A percentile compares a stretch with the other conserved stretches of the same genome.
These are phyloP conservation scores for Fusarium sp. DNA, from an alignment of 2,329 filamentous ascomycete genomes.

Conservation along the genomic window DNA sequence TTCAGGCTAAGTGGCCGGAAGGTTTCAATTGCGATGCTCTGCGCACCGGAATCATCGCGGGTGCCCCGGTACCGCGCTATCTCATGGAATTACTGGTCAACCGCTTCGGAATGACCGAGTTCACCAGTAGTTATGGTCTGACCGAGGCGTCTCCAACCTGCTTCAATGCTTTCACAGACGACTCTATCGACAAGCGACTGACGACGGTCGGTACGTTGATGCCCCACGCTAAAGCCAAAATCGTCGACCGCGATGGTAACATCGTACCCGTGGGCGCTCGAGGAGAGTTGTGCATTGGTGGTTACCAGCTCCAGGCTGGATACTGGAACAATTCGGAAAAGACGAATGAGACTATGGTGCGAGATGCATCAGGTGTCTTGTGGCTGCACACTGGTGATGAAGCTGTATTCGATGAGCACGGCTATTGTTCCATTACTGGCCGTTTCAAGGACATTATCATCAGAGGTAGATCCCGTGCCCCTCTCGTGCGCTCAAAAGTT, in stretches of 20 bases:
- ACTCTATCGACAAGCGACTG: conserved; percentile 76
- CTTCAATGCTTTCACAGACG: conserved; percentile 85
- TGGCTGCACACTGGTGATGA: conserved; percentile 81
- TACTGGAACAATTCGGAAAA: conserved; percentile 82
- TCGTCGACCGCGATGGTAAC: conserved; percentile 77
- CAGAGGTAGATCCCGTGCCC: conserved; percentile 63
- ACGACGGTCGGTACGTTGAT: conserved; percentile 83
- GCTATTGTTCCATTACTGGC: conserved; percentile 82
- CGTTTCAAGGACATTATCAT: conserved; percentile 88
- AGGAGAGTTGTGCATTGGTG: conserved; percentile 84
- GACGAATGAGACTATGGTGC: conserved; percentile 74
- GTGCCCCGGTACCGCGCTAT: conserved; percentile 81
- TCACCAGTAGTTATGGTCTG: conserved; percentile 79
- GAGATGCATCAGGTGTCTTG: conserved; percentile 67
- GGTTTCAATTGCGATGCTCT: conserved; percentile 67
- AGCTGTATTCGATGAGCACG: conserved; percentile 76
- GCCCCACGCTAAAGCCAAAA: conserved; percentile 84
- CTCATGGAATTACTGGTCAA: conserved; percentile 82
- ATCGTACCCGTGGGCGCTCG: conserved; percentile 77
- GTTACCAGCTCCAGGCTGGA: conserved; percentile 80
- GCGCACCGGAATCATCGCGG: conserved; percentile 84
- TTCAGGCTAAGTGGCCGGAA: conserved; percentile 62
- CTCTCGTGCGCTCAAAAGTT: conserved; percentile 13
- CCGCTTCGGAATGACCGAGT: conserved; percentile 82
- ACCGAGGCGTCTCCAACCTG: conserved; percentile 86